Percentiles rank a stretch among this genome's conserved stretches.
Conservation (phyloP, 2,329 filamentous ascomycete species). For the Hymenotorrendiella dingleyae region DNA sequence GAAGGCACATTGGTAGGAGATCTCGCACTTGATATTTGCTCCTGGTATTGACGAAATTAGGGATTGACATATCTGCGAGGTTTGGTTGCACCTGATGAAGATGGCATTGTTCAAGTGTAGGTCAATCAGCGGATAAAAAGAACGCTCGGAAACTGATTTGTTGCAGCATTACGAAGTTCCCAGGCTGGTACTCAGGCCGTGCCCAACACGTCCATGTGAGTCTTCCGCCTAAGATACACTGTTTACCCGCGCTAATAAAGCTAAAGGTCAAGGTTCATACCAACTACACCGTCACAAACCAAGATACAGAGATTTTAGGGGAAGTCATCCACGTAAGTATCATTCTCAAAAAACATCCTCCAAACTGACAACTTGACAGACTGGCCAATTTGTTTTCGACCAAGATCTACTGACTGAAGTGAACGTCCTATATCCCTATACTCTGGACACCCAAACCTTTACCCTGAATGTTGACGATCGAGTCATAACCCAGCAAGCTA, state of each 20-base stretch:
- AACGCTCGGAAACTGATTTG: constrained; percentile 38
- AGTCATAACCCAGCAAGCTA: constrained; percentile 41
- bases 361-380: constrained; percentile 34
- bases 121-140: constrained; percentile 37
- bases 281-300: background rate
- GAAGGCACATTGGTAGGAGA: too few relatives aligned
- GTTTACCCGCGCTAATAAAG: constrained; percentile 42
- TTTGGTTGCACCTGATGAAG: too few relatives aligned
- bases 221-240: constrained; percentile 34
- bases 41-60: too few relatives aligned
- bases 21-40: too few relatives aligned
- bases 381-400: constrained; percentile 61
- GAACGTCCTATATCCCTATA: constrained; percentile 42
- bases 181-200: constrained; percentile 39
- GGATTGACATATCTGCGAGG: too few relatives aligned
- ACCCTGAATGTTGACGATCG: constrained; percentile 44
- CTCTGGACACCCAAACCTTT: constrained; percentile 38
- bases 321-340: background rate
- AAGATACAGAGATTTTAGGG: background rate
- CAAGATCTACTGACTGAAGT: constrained; percentile 50
- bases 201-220: constrained; percentile 42
- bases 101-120: constrained; percentile 30
- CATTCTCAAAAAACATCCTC: background rate
- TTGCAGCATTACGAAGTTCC: constrained; percentile 33
- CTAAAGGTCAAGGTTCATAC: background rate